Percentiles rank a stretch among this genome's conserved stretches.
phyloP scores from a whole-genome alignment of 2,329 filamentous ascomycete genomes.

The Penicillium hesseltinei region DNA sequence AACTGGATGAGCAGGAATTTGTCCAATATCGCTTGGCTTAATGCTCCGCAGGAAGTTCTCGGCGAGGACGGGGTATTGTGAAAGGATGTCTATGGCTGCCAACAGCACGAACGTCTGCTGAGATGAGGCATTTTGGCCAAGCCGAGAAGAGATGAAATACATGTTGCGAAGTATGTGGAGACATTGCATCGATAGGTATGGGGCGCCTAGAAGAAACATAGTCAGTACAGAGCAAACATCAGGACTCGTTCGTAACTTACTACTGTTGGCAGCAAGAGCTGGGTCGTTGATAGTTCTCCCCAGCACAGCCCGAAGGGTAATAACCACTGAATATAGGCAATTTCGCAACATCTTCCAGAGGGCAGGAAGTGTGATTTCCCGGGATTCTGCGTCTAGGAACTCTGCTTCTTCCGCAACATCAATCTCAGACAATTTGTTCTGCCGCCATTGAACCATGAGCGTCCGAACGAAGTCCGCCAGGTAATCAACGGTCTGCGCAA shows the following conservation, averaged over 20 bases:
- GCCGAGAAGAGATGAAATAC: conserved; percentile 75
- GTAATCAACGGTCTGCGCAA: conserved; percentile 54
- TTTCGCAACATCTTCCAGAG: conserved; percentile 75
- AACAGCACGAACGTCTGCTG: conserved; percentile 83
- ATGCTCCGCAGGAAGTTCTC: conserved; percentile 67
- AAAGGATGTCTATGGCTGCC: conserved; percentile 75
- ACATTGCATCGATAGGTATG: conserved; percentile 66
- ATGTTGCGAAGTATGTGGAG: conserved; percentile 73
- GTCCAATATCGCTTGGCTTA: conserved; percentile 53
- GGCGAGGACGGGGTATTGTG: conserved; percentile 65
- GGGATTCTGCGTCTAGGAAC: conserved; percentile 63
- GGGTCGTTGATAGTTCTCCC: conserved; percentile 62
- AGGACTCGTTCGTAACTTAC: conserved; percentile 36
- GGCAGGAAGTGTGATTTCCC: conserved; percentile 64
- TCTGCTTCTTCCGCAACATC: conserved; percentile 65
- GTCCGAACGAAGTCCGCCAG: conserved; percentile 66
- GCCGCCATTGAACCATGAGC: conserved; percentile 69
- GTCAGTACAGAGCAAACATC: conserved; percentile 2
- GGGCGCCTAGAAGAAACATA: conserved; percentile 50
- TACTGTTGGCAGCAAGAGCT: conserved; percentile 52
- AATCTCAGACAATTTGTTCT: conserved; percentile 69
- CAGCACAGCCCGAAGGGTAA: conserved; percentile 71
- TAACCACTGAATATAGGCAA: conserved; percentile 71
- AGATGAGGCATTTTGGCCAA: conserved; percentile 72
- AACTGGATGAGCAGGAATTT: conserved; percentile 62